phyloP scores from a whole-genome alignment of 2,329 filamentous ascomycete species.

The Neocatenulostroma microsporum region DNA sequence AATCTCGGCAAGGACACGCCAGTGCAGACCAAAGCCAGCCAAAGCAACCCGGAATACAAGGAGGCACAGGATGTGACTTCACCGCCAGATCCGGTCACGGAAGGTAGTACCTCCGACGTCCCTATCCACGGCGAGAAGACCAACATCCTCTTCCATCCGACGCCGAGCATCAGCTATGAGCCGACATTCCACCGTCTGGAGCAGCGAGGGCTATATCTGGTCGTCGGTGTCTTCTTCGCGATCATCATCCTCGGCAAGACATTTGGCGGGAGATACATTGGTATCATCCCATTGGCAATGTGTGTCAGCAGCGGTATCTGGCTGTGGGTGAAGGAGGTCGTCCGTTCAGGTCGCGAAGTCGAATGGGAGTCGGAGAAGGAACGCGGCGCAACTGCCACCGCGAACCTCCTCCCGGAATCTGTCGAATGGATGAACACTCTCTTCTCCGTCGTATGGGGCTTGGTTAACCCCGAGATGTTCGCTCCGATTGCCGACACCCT shows the following conservation, averaged over 20 bases:
- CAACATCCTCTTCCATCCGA: slow-evolving; percentile 91
- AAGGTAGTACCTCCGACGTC: slow-evolving; percentile 81
- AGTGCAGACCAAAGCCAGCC: slow-evolving; percentile 60
- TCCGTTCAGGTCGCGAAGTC: slow-evolving; percentile 69
- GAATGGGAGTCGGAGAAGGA: slow-evolving; percentile 87
- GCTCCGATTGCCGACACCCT: slow-evolving; percentile 82
- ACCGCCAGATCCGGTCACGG: slow-evolving; percentile 75
- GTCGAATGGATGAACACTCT: slow-evolving; percentile 93
- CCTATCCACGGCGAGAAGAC: slow-evolving; percentile 96
- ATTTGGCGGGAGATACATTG: slow-evolving; percentile 70
- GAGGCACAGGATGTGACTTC: slow-evolving; percentile 81
- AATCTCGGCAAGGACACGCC: slow-evolving; percentile 71
- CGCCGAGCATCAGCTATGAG: slow-evolving; percentile 80
- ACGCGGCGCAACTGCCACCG: slow-evolving; percentile 72
- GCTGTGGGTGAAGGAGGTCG: slow-evolving; percentile 81
- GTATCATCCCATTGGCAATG: slow-evolving; percentile 63
- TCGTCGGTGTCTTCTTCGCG: slow-evolving; percentile 59
- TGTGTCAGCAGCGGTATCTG: slow-evolving; percentile 72
- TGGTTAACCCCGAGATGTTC: slow-evolving; percentile 95
- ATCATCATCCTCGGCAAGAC: slow-evolving; percentile 71
- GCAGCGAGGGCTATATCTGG: slow-evolving; percentile 62
- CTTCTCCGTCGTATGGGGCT: slow-evolving; percentile 74
- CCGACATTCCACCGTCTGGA: slow-evolving; percentile 76
- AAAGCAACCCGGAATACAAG: slow-evolving; percentile 73
- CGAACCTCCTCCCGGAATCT: slow-evolving; percentile 84